A percentile compares a stretch with the other conserved stretches of the same genome.
These are phyloP conservation scores for Wickerhamiella sergipiensis DNA, from an alignment of 805 yeast species.

Conservation along the genomic window DNA sequence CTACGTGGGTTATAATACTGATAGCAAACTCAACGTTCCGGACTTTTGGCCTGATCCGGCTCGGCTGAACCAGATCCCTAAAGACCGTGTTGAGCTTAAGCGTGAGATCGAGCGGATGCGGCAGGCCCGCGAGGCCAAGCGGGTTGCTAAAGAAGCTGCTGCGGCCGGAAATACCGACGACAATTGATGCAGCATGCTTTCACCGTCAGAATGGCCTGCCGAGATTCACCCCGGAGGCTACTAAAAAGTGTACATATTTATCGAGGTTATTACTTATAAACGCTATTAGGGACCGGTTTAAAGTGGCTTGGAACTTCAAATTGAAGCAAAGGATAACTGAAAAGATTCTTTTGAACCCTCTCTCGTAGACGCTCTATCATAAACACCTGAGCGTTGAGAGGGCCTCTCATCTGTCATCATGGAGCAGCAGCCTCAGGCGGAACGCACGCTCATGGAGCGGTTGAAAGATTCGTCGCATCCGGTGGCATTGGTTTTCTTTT, in stretches of 20 bases:
- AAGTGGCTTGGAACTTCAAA: too few species aligned
- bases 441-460: constrained; percentile 30
- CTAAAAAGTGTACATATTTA: background rate
- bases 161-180: background rate
- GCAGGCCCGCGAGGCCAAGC: constrained; percentile 30
- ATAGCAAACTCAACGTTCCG: constrained; percentile 74
- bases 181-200: too few species aligned
- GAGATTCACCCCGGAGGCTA: too few species aligned
- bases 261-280: too few species aligned
- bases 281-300: too few species aligned
- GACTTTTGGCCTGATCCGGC: constrained; percentile 97
- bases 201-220: too few species aligned
- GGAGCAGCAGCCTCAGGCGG: background rate
- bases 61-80: constrained; percentile 79
- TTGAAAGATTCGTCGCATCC: constrained; percentile 70
- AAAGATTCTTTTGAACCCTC: too few species aligned
- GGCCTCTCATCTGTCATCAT: background rate
- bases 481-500: constrained; percentile 52
- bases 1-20: constrained; percentile 83
- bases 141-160: background rate
- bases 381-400: too few species aligned
- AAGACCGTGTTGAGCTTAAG: constrained; percentile 81
- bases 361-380: too few species aligned
- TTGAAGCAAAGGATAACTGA: too few species aligned
- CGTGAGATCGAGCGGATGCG: constrained; percentile 83